Percentiles rank a stretch among this genome's conserved stretches.
Evolutionary conservation across 2,329 filamentous ascomycete species (phyloP).

Genomic region (Fusarium aywerte): DNA sequence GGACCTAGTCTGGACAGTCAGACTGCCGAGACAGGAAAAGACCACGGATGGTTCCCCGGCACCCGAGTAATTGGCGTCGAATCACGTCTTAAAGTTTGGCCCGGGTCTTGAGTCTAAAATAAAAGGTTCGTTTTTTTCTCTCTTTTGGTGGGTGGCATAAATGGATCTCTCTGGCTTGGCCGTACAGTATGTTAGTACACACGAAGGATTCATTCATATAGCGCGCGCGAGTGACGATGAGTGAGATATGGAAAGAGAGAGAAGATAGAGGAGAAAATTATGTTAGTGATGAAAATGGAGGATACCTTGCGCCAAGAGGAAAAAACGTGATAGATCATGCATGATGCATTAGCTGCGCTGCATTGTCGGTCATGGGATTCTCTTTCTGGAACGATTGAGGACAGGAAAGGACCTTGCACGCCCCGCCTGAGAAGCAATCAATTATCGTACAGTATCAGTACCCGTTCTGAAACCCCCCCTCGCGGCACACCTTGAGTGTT

Average conservation of each 20-base stretch:
- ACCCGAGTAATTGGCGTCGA: constrained; percentile 33
- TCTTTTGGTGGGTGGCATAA: neutral
- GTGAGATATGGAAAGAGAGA: neutral
- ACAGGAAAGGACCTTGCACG: neutral
- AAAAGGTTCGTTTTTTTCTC: neutral
- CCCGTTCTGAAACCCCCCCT: neutral
- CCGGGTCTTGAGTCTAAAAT: neutral
- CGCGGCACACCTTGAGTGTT: constrained; percentile 6
- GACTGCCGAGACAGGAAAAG: constrained; percentile 22
- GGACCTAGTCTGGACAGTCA: neutral
- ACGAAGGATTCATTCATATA: neutral
- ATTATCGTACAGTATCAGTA: constrained; percentile 4
- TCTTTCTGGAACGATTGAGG: constrained; percentile 28
- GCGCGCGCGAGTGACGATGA: neutral
- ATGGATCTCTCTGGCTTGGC: neutral
- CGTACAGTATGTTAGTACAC: neutral
- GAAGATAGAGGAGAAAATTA: neutral
- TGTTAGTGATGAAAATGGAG: neutral
- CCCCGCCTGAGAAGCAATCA: constrained; percentile 12
- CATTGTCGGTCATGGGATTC: constrained; percentile 34
- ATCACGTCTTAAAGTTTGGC: constrained; percentile 23
- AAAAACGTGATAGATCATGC: constrained; percentile 30
- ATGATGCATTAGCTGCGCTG: constrained; percentile 27
- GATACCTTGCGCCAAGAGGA: constrained; percentile 18
- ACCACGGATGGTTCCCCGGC: constrained; percentile 36